phyloP scores from a whole-genome alignment of 208 protist genomes.

The Naegleria fowleri region DNA sequence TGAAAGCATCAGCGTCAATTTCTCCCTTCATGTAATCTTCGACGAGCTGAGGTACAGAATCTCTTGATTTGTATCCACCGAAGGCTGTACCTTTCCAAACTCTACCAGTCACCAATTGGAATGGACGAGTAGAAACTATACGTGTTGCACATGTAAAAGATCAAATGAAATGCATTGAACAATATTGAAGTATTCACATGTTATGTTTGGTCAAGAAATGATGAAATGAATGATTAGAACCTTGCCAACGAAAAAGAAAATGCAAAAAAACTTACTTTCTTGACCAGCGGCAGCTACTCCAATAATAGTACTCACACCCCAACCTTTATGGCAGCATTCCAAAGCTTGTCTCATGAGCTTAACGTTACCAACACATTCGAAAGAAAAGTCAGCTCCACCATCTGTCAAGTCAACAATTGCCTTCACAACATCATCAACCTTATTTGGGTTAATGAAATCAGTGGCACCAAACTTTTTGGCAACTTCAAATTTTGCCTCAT shows the following conservation, averaged over 20 bases:
- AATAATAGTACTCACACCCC: conserved; percentile 68
- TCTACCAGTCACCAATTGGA: conserved; percentile 69
- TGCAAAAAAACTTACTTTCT: background rate
- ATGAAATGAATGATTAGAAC: too few species aligned
- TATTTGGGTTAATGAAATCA: conserved; percentile 65
- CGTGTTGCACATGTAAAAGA: too few species aligned
- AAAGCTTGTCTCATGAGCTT: conserved; percentile 51
- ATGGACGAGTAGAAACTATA: conserved; percentile 64
- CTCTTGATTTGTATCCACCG: conserved; percentile 59
- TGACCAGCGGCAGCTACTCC: conserved; percentile 60
- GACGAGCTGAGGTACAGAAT: conserved; percentile 52
- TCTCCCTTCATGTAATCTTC: conserved; percentile 54
- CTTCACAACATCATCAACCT: conserved; percentile 40
- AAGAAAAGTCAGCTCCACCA: conserved; percentile 72
- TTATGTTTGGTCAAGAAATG: too few species aligned
- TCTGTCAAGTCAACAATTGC: conserved; percentile 44
- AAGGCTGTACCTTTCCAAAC: conserved; percentile 71
- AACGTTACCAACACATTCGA: conserved; percentile 70
- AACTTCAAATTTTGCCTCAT: conserved; percentile 46
- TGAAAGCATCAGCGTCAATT: conserved; percentile 58
- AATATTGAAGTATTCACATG: conserved; percentile 31
- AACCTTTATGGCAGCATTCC: conserved; percentile 61
- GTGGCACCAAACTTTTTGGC: conserved; percentile 59
- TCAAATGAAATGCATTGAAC: conserved; percentile 29
- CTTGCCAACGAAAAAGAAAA: too few species aligned